phyloP scores from a whole-genome alignment of 306 rosid species.

The Inga laurina region DNA sequence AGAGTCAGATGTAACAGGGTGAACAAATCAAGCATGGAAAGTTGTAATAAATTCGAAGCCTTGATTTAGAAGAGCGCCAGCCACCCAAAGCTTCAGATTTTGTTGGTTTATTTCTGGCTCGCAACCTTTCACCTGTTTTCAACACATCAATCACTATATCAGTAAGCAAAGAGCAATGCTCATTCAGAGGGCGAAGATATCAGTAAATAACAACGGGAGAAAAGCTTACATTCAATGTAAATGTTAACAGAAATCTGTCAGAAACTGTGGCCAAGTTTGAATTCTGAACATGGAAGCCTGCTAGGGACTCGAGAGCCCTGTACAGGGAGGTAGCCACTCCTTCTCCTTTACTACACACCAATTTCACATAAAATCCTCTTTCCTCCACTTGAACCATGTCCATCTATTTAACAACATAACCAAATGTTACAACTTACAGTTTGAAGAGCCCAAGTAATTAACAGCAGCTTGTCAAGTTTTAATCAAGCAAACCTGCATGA shows the following conservation, averaged over 20 bases:
- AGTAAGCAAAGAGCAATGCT: background rate
- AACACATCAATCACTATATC: conserved; percentile 19
- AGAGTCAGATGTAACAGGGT: background rate
- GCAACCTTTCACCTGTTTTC: conserved; percentile 59
- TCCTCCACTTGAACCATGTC: conserved; percentile 85
- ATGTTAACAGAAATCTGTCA: conserved; percentile 58
- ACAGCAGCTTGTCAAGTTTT: background rate
- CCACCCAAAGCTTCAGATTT: conserved; percentile 89
- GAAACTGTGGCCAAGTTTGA: conserved; percentile 68
- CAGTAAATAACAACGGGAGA: background rate
- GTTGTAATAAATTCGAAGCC: conserved; percentile 65
- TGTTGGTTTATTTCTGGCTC: conserved; percentile 69
- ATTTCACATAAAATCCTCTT: conserved; percentile 70
- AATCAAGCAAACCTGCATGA: conserved; percentile 57
- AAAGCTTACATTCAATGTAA: conserved; percentile 61
- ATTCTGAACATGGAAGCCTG: conserved; percentile 61
- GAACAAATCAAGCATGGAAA: conserved; percentile 34
- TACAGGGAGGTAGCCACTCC: conserved; percentile 68
- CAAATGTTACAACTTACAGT: background rate
- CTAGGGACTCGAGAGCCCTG: conserved; percentile 76
- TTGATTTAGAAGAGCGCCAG: conserved; percentile 81
- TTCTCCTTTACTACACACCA: conserved; percentile 65
- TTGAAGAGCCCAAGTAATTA: background rate
- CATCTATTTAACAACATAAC: conserved; percentile 46
- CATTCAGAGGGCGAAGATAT: background rate